These are phyloP conservation scores for Pleurotus tuber-regium DNA, from an alignment of 768 basidiomycete species.

Conservation along the genomic window DNA sequence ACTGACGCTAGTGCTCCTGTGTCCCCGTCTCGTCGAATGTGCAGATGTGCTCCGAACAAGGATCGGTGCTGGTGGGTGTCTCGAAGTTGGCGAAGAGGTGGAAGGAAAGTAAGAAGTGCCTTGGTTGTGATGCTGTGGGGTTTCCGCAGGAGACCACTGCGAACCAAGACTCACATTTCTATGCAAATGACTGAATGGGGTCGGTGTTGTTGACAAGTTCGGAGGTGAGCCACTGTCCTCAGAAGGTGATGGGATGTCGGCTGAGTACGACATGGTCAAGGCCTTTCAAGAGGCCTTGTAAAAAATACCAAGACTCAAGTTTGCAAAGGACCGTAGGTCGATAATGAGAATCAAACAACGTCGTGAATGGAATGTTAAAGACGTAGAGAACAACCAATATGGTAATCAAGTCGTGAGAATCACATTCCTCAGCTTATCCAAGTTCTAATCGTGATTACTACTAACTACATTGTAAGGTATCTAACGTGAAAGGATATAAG, in stretches of 20 bases:
- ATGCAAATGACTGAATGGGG: slow-evolving; percentile 37
- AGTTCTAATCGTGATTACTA: too few species aligned
- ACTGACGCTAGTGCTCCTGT: slow-evolving; percentile 62
- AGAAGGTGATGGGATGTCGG: background rate
- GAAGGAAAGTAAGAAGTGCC: slow-evolving; percentile 65
- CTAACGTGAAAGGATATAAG: background rate
- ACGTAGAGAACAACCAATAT: background rate
- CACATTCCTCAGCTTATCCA: background rate
- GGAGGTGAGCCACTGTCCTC: slow-evolving; percentile 6
- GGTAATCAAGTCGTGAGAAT: background rate
- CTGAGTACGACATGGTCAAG: background rate
- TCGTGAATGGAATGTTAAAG: too few species aligned
- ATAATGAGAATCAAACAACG: too few species aligned
- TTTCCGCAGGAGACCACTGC: slow-evolving; percentile 56
- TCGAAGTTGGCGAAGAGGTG: slow-evolving; percentile 40
- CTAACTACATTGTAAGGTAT: background rate
- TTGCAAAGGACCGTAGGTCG: too few species aligned
- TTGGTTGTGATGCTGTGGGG: slow-evolving; percentile 63
- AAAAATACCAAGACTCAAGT: too few species aligned
- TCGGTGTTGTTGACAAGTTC: slow-evolving; percentile 42
- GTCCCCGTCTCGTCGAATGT: slow-evolving; percentile 44
- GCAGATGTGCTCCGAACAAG: slow-evolving; percentile 50
- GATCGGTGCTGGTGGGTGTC: slow-evolving; percentile 39
- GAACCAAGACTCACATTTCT: slow-evolving; percentile 51
- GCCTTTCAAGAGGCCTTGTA: too few species aligned